Base-by-base conservation (phyloP, 2,329 filamentous ascomycete species). In the Mariannaea sp. region DNA sequence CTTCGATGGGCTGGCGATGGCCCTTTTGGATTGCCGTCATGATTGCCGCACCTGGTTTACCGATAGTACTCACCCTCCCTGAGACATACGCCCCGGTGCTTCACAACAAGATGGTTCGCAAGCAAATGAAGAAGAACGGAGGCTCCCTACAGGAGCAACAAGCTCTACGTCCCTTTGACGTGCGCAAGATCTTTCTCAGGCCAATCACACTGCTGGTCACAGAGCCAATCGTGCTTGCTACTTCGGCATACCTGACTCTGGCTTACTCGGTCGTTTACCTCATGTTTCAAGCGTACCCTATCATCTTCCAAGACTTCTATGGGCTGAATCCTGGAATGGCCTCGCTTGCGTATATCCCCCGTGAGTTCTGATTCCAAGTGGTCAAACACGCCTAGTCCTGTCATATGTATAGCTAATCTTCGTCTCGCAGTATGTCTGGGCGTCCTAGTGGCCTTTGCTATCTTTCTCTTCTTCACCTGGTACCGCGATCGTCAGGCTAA, bases 261-360 rank as follows among this genome's bases (percentile, higher is more conserved):
- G 71, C 77, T 3, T 82, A 81, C 54, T 76, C 78, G 14, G 75
- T 78, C 5, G 70, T 81, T 24, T 82, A 80, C 58, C 77, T 81
- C 67, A 68, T 80, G 47, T 81, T 81, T 60, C 74, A 74, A 22
- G 79, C 78, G 4, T 80, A 77, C 60, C 78, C 78, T 0, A 78
- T 80, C 19, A 73, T 81, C 2, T 81, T 74, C 45, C 67, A 77
- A 60, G 58, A 67, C 13, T 62, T 69, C 44, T 77, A 78, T 17
- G 71, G 73, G 14, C 78, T 80, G 64, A 75, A 72, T 16, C 72
- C 77, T 30, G 77, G 76, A 6, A 69, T 77, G 47, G 73, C 76
- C 7, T 72, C 73, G 4, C 70, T 82, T 9, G 71, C 78, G 1
- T 82, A 79, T 61, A 58, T 80, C 7, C 77, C 77, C 16, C 70